Evolutionary conservation across 176 grass and related monocot genomes (phyloP), one percentile per base, ranked within the genome.

Genomic region (Eleusine coracana): DNA sequence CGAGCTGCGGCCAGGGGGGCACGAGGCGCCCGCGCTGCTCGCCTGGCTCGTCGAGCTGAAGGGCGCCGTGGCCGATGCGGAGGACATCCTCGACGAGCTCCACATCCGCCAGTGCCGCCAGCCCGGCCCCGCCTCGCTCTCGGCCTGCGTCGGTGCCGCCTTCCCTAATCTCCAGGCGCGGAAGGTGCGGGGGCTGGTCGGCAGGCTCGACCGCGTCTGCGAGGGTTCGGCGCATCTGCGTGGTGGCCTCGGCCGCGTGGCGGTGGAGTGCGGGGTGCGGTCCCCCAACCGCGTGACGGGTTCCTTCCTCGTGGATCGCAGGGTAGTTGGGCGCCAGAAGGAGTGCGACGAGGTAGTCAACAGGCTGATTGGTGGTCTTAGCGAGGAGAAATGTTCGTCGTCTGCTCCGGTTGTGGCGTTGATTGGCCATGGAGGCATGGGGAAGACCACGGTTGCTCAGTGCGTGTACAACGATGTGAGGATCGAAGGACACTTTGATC

Each of bases 401-500:
- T 44, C 42, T 27, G 6, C 76, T 10, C 50, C 70, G 10, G 80
- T 87, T 78, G 76, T 87, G 41, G 75, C 91, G 0, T 29, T 93
- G 3, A 50, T 91, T 10, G 88, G 92, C 25, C 66, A 83, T 67
- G 88, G 88, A 68, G 88, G 88, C 11, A 70, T 94, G 23, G 92
- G 92, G 38, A 94, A 91, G 71, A 94, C 88, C 11, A 77, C 75
- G 46, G 73, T 94, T 39, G 88, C 88, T 2, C 92, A 94, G 52
- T n/a, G 73, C 11, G 79, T 88, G 15, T 91, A 88, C 64, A 94
- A 84, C 40, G 46, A 88, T 38, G 31, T 37, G 50, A 88, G 79
- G 54, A 14, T 91, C 13, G 37, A 86, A 42, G 21, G 0, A 1
- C 34, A 80, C 5, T 94, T 94, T 42, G 82, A 91, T 52, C 11